Percentiles rank a stretch among this genome's conserved stretches.
These are phyloP conservation scores for Euphorbia tirucalli DNA, from an alignment of 345 rosid species.

Conservation along the genomic window DNA sequence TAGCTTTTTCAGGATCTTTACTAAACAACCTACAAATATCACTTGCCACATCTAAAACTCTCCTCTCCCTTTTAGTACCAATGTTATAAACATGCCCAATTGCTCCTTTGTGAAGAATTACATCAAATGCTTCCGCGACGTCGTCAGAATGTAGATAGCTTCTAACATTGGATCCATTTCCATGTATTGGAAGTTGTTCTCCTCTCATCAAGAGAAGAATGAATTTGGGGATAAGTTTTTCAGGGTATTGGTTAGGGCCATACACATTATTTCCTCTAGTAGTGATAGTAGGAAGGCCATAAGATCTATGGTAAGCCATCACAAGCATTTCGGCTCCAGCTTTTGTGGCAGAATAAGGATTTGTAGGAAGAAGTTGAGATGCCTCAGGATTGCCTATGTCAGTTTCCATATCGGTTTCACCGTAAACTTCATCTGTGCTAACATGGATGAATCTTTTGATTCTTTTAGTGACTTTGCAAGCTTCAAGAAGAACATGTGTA, in stretches of 20 bases:
- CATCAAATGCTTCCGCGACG: constrained; percentile 3
- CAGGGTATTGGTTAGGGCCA: neutral
- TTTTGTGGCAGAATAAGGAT: constrained; percentile 1
- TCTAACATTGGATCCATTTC: constrained; percentile 3
- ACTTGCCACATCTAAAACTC: neutral
- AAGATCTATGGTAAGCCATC: constrained; percentile 2
- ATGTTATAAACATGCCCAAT: constrained; percentile 2
- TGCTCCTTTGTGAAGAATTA: neutral
- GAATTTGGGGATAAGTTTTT: neutral
- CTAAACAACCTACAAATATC: neutral
- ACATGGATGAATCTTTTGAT: constrained; percentile 3
- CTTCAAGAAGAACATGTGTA: neutral
- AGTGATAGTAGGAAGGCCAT: neutral
- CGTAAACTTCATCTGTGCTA: constrained; percentile 1
- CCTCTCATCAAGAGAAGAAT: constrained; percentile 1
- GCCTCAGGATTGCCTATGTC: constrained; percentile 2
- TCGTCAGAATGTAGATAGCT: neutral
- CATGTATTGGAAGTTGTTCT: neutral
- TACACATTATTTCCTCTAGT: constrained; percentile 4
- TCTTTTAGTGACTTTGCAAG: neutral
- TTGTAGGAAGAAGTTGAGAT: neutral
- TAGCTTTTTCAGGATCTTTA: neutral
- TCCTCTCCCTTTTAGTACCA: neutral
- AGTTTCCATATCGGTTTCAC: neutral
- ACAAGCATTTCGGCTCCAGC: constrained; percentile 7